Evolutionary conservation across 768 basidiomycete genomes (phyloP).

Genomic region (Trametes gibbosa): DNA sequence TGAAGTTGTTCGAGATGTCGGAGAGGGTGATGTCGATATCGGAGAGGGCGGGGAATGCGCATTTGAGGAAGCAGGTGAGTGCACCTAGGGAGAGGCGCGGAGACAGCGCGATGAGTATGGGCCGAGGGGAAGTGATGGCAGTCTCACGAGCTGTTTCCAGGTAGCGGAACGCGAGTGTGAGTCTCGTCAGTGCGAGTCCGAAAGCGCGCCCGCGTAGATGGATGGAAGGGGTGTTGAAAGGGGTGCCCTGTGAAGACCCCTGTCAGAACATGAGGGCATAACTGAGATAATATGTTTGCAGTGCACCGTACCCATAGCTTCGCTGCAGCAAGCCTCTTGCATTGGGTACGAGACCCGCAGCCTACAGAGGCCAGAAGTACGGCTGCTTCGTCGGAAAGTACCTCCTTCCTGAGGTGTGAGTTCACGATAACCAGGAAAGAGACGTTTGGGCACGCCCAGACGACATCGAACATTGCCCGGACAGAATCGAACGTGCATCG

Average conservation of each 20-base stretch:
- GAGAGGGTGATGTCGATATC: background rate
- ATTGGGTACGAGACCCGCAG: background rate
- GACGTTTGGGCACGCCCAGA: background rate
- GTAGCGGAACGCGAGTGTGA: background rate
- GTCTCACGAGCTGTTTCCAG: background rate
- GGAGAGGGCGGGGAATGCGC: background rate
- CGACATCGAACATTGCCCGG: background rate
- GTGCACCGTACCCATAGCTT: background rate
- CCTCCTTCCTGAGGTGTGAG: background rate
- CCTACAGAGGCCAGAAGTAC: no score
- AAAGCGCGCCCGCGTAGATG: background rate
- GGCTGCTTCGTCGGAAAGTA: background rate
- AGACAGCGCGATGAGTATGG: background rate
- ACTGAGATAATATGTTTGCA: background rate
- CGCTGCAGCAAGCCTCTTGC: background rate
- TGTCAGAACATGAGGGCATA: background rate
- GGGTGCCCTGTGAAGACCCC: background rate
- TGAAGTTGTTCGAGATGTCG: background rate
- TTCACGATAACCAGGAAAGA: background rate
- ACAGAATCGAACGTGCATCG: background rate
- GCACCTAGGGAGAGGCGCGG: background rate
- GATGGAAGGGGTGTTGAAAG: background rate
- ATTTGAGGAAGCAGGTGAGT: background rate
- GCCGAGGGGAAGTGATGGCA: background rate
- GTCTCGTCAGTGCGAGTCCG: background rate